Evolutionary conservation across 169 alveolate species (phyloP).

Genomic region (Plasmodium ovale): DNA sequence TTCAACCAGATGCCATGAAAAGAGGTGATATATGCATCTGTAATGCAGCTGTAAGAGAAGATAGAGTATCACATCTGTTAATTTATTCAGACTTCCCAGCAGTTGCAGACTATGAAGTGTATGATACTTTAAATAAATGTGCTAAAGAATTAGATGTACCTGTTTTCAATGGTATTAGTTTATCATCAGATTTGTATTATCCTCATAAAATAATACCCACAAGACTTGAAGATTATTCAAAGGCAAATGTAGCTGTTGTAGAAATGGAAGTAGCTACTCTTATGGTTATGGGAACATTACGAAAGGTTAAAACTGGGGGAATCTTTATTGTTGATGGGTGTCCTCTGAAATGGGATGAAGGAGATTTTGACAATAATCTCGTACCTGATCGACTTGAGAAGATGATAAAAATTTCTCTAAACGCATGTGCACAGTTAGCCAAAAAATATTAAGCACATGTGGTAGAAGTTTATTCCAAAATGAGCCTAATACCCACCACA

Average conservation of each 20-base stretch:
- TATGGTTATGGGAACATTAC: constrained; percentile 63
- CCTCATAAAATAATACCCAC: constrained; percentile 52
- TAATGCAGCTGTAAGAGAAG: constrained; percentile 77
- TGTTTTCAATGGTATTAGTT: constrained; percentile 56
- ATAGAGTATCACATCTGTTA: constrained; percentile 75
- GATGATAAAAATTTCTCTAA: constrained; percentile 42
- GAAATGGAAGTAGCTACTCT: constrained; percentile 76
- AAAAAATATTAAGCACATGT: background rate
- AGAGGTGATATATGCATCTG: constrained; percentile 76
- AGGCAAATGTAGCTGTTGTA: constrained; percentile 75
- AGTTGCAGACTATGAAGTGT: constrained; percentile 76
- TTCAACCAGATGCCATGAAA: constrained; percentile 70
- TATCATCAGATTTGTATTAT: constrained; percentile 68
- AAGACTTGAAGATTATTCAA: constrained; percentile 48
- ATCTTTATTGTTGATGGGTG: constrained; percentile 77
- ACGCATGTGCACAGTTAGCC: constrained; percentile 42
- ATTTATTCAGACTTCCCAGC: constrained; percentile 75
- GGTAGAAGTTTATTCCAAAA: background rate
- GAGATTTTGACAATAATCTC: constrained; percentile 51
- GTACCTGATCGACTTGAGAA: constrained; percentile 29
- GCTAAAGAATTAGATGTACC: constrained; percentile 61
- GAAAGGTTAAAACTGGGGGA: constrained; percentile 71
- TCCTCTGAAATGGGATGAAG: constrained; percentile 79
- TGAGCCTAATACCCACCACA: background rate
- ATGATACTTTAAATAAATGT: constrained; percentile 31